Evolutionary conservation across 768 basidiomycete genomes (phyloP), one percentile per base, ranked within the genome.

Genomic region (Xerocomellus intermedius): DNA sequence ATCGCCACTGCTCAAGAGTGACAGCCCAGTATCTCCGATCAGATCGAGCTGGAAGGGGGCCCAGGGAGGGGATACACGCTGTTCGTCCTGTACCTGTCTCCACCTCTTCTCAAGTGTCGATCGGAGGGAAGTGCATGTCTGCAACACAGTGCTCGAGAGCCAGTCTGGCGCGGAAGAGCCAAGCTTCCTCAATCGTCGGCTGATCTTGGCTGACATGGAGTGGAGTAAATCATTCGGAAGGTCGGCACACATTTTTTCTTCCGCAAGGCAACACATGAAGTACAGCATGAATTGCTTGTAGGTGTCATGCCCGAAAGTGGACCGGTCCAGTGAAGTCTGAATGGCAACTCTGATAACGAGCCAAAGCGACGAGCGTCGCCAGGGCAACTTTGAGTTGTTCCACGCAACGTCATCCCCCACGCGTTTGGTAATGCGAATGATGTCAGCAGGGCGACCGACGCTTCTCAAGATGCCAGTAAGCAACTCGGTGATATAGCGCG

Each of bases 301-400:
- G 5, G 60, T 39, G 7, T 26, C 41, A 4, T 26, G 45, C 5
- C 59, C 63, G 8, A 50, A 17, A 28, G 22, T 42, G 41, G 61
- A 60, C 36, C 55, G 61, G 21, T 47, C 57, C 22, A 74, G 62
- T 0, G 74, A 69, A 0, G 71, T 77, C 59, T 81, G 79, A 22
- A 80, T 57, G 1, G 72, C 69, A 5, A 83, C 77, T 9, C 81
- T 76, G 33, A 80, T 63, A 13, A 79, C 60, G 4, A 82, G 74
- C 81, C 81, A 83, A 9, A 80, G 66, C 1, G 79, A 66, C 9
- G 79, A 79, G 22, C 82, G 71, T 24, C 82, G 67, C 81, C 81
- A 83, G 70, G 82, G 50, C 13, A 71, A 66, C 30, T 57, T 50
- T 3, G 75, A 66, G 19, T 68, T 52, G 4, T 69, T 38, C 76